A percentile compares a stretch with the other conserved stretches of the same genome.
phyloP scores from a whole-genome alignment of 202 grass and related monocot species.

The Cymbopogon flexuosus region DNA sequence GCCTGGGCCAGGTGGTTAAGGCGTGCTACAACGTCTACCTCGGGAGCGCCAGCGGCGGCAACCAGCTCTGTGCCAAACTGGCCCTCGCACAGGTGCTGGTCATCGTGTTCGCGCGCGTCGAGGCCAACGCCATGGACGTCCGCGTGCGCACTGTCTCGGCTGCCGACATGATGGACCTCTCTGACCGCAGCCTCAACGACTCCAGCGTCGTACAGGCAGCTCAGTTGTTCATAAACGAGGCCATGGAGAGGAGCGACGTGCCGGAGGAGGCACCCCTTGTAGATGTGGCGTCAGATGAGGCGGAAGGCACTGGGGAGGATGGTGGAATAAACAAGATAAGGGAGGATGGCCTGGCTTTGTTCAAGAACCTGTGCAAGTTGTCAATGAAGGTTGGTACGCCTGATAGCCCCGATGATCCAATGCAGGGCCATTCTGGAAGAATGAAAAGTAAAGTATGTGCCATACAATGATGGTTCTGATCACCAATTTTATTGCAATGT shows the following conservation, averaged over 20 bases:
- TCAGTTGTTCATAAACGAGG: slow-evolving; percentile 81
- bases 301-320: background rate
- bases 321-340: slow-evolving; percentile 53
- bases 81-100: slow-evolving; percentile 77
- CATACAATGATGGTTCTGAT: background rate
- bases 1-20: slow-evolving; percentile 61
- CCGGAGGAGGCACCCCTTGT: slow-evolving; percentile 19
- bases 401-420: slow-evolving; percentile 69
- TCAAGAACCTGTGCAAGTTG: slow-evolving; percentile 88
- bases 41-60: slow-evolving; percentile 61
- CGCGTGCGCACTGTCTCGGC: slow-evolving; percentile 62
- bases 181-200: slow-evolving; percentile 87
- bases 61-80: slow-evolving; percentile 87
- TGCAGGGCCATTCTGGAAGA: slow-evolving; percentile 70
- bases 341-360: slow-evolving; percentile 76
- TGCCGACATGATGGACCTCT: slow-evolving; percentile 94
- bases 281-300: background rate
- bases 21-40: slow-evolving; percentile 92
- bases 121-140: slow-evolving; percentile 53
- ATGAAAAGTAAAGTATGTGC: slow-evolving; percentile 72
- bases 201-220: slow-evolving; percentile 74
- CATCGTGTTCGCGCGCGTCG: slow-evolving; percentile 54
- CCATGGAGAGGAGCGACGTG: slow-evolving; percentile 64
- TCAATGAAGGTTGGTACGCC: slow-evolving; percentile 82
- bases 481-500: background rate